Conservation (phyloP, 208 protist species). For the Tetramitus jugosus region DNA sequence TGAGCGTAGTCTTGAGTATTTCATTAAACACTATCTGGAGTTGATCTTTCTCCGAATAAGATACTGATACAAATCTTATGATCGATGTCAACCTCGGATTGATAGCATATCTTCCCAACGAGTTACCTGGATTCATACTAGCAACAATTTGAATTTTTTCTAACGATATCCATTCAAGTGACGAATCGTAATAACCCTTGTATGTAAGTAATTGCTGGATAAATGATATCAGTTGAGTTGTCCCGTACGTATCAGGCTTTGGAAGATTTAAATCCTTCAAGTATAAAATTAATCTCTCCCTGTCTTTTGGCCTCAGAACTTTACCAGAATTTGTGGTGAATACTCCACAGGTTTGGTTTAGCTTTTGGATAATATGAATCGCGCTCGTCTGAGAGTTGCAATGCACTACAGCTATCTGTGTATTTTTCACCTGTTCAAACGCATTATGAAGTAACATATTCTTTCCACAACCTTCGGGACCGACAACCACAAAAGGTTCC, state of each 20-base stretch:
- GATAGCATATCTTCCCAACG: conserved; percentile 84
- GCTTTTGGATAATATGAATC: conserved; percentile 88
- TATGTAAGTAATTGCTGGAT: conserved; percentile 94
- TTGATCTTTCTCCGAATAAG: conserved; percentile 80
- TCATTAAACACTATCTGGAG: conserved; percentile 56
- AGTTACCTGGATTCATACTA: conserved; percentile 88
- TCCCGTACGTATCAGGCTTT: conserved; percentile 93
- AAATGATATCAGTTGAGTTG: conserved; percentile 88
- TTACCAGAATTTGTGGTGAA: conserved; percentile 80
- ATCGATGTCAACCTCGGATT: conserved; percentile 87
- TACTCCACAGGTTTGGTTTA: conserved; percentile 80
- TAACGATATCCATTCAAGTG: conserved; percentile 88
- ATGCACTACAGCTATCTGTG: conserved; percentile 76
- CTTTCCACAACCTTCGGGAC: conserved; percentile 92
- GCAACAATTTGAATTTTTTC: conserved; percentile 88
- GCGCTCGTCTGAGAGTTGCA: conserved; percentile 89
- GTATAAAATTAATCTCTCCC: conserved; percentile 83
- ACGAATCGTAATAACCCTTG: conserved; percentile 85
- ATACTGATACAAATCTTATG: conserved; percentile 76
- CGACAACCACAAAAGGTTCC: conserved; percentile 88
- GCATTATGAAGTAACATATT: conserved; percentile 78
- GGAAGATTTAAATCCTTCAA: conserved; percentile 95
- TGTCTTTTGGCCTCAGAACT: conserved; percentile 85
- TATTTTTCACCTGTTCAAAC: conserved; percentile 55
- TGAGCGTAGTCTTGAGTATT: neutral